Conservation (phyloP, 352 stramenopile genomes). For the Pythium plurisporium region DNA sequence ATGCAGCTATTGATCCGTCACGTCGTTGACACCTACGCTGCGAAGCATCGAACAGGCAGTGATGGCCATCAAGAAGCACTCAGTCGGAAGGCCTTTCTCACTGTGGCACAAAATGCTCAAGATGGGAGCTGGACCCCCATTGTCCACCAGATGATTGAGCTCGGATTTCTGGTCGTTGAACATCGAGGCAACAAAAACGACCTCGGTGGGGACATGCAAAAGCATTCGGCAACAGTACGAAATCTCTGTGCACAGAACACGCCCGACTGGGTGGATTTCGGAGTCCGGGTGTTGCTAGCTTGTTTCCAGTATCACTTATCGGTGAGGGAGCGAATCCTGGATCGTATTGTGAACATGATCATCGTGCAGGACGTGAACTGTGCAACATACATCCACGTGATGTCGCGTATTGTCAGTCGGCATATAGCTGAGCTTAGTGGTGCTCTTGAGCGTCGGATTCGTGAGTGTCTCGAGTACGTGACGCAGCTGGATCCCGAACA, state of each 20-base stretch:
- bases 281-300: slow-evolving; percentile 36
- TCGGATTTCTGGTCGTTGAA: slow-evolving; percentile 32
- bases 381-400: slow-evolving; percentile 26
- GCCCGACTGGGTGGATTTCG: slow-evolving; percentile 33
- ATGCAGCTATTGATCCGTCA: slow-evolving; percentile 27
- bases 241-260: neutral
- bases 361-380: slow-evolving; percentile 33
- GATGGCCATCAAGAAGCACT: slow-evolving; percentile 1
- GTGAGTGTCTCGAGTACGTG: slow-evolving; percentile 53
- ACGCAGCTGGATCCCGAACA: slow-evolving; percentile 30
- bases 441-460: slow-evolving; percentile 28
- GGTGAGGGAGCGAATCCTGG: slow-evolving; percentile 29
- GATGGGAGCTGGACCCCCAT: slow-evolving; percentile 36
- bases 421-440: slow-evolving; percentile 36
- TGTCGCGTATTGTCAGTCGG: slow-evolving; percentile 36
- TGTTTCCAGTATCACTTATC: slow-evolving; percentile 41
- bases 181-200: slow-evolving; percentile 21
- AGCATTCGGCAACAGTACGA: neutral
- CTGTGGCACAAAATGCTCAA: slow-evolving; percentile 23
- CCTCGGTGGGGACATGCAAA: neutral
- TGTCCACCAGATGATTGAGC: slow-evolving; percentile 29
- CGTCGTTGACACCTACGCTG: slow-evolving; percentile 24
- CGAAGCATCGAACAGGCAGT: neutral
- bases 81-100: slow-evolving; percentile 22
- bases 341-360: slow-evolving; percentile 42